Evolutionary conservation across 164 flowering plant species (phyloP).

Genomic region (Sedum album): DNA sequence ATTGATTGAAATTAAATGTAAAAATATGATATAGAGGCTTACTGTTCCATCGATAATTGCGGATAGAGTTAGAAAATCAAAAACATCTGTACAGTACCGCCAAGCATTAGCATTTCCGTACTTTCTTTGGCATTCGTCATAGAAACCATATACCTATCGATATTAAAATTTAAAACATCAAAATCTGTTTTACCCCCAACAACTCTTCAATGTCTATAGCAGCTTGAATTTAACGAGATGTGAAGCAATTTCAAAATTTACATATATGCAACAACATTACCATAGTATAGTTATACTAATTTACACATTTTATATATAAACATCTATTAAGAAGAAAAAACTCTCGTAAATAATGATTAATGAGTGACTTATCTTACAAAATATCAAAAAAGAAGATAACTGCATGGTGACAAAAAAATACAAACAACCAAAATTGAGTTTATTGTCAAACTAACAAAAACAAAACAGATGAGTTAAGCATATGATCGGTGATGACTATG

Average conservation of each 20-base stretch:
- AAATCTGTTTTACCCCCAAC: not conserved
- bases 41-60: slow-evolving; percentile 98
- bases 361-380: too few relatives aligned
- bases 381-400: too few relatives aligned
- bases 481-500: too few relatives aligned
- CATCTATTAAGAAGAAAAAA: too few relatives aligned
- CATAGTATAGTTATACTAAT: too few relatives aligned
- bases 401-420: too few relatives aligned
- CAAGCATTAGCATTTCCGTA: slow-evolving; percentile 99
- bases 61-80: slow-evolving; percentile 88
- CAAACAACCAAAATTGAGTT: too few relatives aligned
- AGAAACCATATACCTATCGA: slow-evolving; percentile 87
- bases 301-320: too few relatives aligned
- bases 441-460: too few relatives aligned
- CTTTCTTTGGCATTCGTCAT: slow-evolving; percentile 98
- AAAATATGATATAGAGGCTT: slow-evolving; percentile 13
- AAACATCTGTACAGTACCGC: slow-evolving; percentile 98
- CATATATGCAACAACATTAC: too few relatives aligned
- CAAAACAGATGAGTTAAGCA: too few relatives aligned
- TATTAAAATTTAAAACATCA: not conserved
- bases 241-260: not conserved
- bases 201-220: not conserved
- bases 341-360: too few relatives aligned
- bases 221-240: not conserved
- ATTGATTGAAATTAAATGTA: not conserved